Percentiles rank a stretch among this genome's conserved stretches.
These are phyloP conservation scores for Salicornia ramosissima DNA, from an alignment of 148 eudicot species.

Conservation along the genomic window DNA sequence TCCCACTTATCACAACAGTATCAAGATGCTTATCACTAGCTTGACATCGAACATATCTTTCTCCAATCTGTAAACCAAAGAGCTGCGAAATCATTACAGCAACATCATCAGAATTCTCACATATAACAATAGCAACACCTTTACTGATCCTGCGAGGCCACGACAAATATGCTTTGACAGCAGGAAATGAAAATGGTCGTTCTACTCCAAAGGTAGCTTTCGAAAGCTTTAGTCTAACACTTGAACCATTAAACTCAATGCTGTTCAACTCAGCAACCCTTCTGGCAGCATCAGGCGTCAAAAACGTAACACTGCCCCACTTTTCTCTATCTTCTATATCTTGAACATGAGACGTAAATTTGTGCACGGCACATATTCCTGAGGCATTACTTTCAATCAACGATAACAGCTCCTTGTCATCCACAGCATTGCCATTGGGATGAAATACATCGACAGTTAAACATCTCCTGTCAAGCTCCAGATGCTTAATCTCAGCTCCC, in stretches of 20 bases:
- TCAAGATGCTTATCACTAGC: constrained; percentile 37
- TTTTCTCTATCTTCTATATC: constrained; percentile 50
- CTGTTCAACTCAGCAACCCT: constrained; percentile 44
- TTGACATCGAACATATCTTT: constrained; percentile 35
- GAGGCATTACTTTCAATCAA: constrained; percentile 45
- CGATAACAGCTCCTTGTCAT: constrained; percentile 67
- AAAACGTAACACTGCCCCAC: constrained; percentile 87
- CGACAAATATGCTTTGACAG: constrained; percentile 63
- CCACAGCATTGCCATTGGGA: constrained; percentile 39
- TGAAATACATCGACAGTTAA: constrained; percentile 66
- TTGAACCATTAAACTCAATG: constrained; percentile 39
- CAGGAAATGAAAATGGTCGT: constrained; percentile 49
- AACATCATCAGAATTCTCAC: constrained; percentile 55
- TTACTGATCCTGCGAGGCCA: constrained; percentile 90
- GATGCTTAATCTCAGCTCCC: constrained; percentile 86
- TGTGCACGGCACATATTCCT: constrained; percentile 64
- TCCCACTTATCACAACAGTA: constrained; percentile 49
- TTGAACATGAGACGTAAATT: constrained; percentile 31
- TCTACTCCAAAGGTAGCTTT: constrained; percentile 48
- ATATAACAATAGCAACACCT: constrained; percentile 62
- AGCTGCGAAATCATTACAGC: constrained; percentile 41
- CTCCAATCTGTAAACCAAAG: constrained; percentile 47
- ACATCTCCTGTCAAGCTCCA: constrained; percentile 82
- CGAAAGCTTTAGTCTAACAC: constrained; percentile 47
- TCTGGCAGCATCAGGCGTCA: constrained; percentile 74